Evolutionary conservation across 2,329 filamentous ascomycete species (phyloP).

Genomic region (Scedosporium boydii): DNA sequence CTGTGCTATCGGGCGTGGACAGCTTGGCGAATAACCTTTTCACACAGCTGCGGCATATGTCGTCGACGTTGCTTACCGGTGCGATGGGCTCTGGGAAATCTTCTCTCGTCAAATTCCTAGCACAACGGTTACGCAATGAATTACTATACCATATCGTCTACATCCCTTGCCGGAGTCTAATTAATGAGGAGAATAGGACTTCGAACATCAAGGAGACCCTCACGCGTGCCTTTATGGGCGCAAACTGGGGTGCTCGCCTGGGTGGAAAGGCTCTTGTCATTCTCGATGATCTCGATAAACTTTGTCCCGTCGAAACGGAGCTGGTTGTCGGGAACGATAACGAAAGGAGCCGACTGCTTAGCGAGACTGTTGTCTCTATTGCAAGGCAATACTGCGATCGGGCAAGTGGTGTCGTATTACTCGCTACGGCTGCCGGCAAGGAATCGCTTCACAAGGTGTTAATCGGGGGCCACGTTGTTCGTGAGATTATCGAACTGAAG

Average conservation of each 20-base stretch:
- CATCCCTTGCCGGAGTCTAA: conserved; percentile 75
- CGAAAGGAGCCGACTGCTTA: conserved; percentile 81
- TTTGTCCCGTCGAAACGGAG: conserved; percentile 91
- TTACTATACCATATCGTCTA: conserved; percentile 75
- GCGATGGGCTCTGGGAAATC: conserved; percentile 88
- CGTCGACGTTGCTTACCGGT: conserved; percentile 82
- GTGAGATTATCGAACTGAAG: conserved; percentile 82
- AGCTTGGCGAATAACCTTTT: conserved; percentile 61
- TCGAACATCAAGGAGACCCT: conserved; percentile 87
- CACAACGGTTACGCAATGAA: conserved; percentile 61
- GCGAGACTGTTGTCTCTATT: conserved; percentile 75
- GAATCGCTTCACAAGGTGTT: conserved; percentile 86
- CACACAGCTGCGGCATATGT: conserved; percentile 71
- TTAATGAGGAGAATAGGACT: conserved; percentile 84
- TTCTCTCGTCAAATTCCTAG: conserved; percentile 65
- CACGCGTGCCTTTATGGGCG: conserved; percentile 73
- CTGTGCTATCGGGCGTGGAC: conserved; percentile 77
- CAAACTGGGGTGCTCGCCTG: conserved; percentile 81
- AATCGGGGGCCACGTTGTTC: conserved; percentile 82
- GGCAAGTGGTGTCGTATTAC: conserved; percentile 71
- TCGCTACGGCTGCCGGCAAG: conserved; percentile 88
- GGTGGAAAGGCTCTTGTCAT: conserved; percentile 79
- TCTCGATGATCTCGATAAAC: conserved; percentile 83
- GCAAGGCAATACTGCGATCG: conserved; percentile 75
- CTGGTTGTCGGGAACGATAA: conserved; percentile 91